phyloP scores from a whole-genome alignment of 2,329 filamentous ascomycete genomes.

The Epichloe gansuensis region DNA sequence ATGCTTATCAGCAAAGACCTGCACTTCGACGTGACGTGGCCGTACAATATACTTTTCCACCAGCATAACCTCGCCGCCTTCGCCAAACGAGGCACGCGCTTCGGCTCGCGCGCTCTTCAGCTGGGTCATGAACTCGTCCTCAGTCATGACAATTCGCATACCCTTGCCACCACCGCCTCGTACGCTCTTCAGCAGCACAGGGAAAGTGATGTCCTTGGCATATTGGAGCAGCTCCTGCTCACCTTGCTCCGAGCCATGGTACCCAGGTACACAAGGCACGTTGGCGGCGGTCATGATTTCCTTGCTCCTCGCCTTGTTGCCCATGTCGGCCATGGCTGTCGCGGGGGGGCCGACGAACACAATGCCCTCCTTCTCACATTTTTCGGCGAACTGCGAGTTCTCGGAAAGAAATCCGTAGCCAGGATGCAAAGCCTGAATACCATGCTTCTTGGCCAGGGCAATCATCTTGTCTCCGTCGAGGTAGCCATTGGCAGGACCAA shows the following conservation, averaged over 20 bases:
- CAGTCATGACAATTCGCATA: constrained; percentile 58
- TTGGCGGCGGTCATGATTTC: constrained; percentile 94
- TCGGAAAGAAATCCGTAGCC: constrained; percentile 95
- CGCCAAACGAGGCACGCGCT: constrained; percentile 67
- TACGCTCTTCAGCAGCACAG: constrained; percentile 68
- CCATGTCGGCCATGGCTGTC: constrained; percentile 76
- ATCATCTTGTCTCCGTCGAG: constrained; percentile 92
- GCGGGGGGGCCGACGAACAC: constrained; percentile 89
- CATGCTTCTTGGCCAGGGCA: constrained; percentile 68
- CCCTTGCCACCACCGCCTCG: constrained; percentile 76
- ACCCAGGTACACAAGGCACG: constrained; percentile 91
- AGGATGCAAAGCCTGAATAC: constrained; percentile 84
- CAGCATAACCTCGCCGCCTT: constrained; percentile 66
- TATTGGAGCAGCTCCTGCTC: constrained; percentile 46
- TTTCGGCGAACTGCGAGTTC: constrained; percentile 78
- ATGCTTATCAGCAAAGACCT: constrained; percentile 73
- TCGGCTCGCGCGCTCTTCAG: constrained; percentile 62
- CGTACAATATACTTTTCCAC: constrained; percentile 73
- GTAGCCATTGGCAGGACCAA: constrained; percentile 75
- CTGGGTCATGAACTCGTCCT: constrained; percentile 57
- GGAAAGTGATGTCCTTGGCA: constrained; percentile 57
- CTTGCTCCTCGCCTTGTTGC: constrained; percentile 84
- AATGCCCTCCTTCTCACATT: constrained; percentile 79
- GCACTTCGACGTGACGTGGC: constrained; percentile 77
- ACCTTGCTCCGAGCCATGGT: constrained; percentile 78